Base-by-base conservation (phyloP, 305 asterid species). In the Fraxinus dipetala region DNA sequence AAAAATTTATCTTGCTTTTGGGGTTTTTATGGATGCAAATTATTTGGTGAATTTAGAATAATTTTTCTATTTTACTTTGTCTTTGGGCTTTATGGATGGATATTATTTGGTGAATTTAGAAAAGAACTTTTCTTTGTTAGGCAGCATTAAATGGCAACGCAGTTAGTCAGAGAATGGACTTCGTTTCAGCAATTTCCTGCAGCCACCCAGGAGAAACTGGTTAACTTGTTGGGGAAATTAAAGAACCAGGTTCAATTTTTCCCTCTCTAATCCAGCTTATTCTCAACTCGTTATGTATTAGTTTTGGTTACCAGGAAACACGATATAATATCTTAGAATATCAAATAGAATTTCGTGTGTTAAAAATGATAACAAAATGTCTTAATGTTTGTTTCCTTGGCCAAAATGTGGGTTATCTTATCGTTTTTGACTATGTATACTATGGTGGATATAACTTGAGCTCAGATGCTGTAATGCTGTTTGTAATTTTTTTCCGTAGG, bases 151-250 rank as follows among this genome's bases (percentile, higher is more conserved):
- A 95, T 95, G 99, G 96, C 98, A 43, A 88, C 89, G 34, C 97
- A 91, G 36, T 24, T 90, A 26, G 76, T 90, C 40, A 90, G 89
- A 88, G 98, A 95, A 87, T 95, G 98, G 98, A 84, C 90, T n/a
- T 93, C 93, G 75, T 89, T 95, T 34, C 94, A 92, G 87, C 95
- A 92, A 84, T 95, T 95, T 82, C 98, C 98, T 16, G 89, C 91
- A 38, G 95, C 97, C 48, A 93, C 98, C 32, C 98, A 92, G 87
- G 91, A 92, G 78, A 93, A 91, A 87, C 80, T 95, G 96, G 92
- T 89, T 67, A 94, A 90, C 59, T 89, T 95, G 89, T 81, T 95
- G 88, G 88, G 89, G 6, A 90, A 91, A 84, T 83, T 95, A 54
- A 92, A 93, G 86, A 89, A 82, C 59, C 88, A 93, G 98, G 98